Evolutionary conservation across 176 grass and related monocot species (phyloP).

Genomic region (Musa itinerans): DNA sequence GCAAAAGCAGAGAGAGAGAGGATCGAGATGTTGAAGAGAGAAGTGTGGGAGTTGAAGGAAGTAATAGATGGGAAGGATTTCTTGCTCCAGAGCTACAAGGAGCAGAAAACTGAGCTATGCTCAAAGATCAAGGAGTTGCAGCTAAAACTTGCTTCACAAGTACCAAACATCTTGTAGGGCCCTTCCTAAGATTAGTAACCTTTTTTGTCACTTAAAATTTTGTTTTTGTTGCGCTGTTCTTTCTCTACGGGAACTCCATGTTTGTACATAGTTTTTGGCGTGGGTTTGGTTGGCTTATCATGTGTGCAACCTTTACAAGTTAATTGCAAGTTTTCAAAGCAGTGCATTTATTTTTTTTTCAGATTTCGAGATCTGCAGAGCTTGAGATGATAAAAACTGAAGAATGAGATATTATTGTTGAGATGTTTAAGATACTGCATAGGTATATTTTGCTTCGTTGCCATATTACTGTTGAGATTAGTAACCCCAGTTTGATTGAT

Average conservation of each 20-base stretch:
- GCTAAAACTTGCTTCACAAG: conserved; percentile 24
- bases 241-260: background rate
- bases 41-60: conserved; percentile 35
- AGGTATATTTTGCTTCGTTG: no score
- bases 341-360: no score
- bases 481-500: no score
- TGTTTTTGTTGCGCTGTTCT: background rate
- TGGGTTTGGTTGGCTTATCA: background rate
- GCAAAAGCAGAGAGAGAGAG: conserved; percentile 11
- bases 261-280: background rate
- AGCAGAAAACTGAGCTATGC: conserved; percentile 39
- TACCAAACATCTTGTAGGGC: conserved; percentile 40
- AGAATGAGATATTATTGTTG: no score
- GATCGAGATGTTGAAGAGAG: conserved; percentile 36
- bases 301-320: background rate
- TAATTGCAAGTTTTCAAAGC: no score
- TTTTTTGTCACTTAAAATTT: background rate
- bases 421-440: no score
- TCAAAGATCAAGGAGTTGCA: conserved; percentile 42
- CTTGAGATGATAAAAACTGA: no score
- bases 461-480: no score
- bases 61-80: conserved; percentile 41
- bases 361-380: no score
- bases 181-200: background rate
- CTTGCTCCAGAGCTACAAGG: conserved; percentile 45